These are phyloP conservation scores for Haematococcus sp. DNA, from an alignment of 139 green algal species.

Conservation along the genomic window DNA sequence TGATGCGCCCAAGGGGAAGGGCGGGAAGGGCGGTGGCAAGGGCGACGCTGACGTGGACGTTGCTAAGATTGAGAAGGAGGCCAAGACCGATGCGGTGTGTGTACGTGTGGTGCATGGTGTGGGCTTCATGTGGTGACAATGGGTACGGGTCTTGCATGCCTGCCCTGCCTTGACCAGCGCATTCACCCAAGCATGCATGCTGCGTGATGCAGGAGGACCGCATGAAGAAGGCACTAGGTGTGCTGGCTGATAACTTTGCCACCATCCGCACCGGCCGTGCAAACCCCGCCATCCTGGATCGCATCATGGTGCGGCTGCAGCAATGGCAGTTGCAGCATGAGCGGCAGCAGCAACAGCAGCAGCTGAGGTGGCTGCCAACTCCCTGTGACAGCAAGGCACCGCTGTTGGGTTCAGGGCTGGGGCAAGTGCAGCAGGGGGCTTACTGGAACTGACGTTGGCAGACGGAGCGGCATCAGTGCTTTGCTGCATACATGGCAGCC, in stretches of 20 bases:
- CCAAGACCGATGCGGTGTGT: conserved; percentile 40
- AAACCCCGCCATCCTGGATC: conserved; percentile 87
- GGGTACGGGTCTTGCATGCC: too few species aligned
- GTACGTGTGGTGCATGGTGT: background rate
- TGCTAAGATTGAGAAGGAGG: conserved; percentile 33
- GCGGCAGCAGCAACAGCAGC: too few species aligned
- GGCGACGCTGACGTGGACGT: conserved; percentile 21
- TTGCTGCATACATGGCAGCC: too few species aligned
- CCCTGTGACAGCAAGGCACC: background rate
- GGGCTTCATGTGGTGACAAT: background rate
- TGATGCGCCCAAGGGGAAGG: conserved; percentile 18
- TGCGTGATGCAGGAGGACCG: conserved; percentile 50
- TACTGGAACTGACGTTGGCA: too few species aligned
- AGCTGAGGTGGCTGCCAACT: background rate
- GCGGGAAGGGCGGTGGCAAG: conserved; percentile 15
- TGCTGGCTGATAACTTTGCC: conserved; percentile 69
- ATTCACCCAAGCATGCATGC: background rate
- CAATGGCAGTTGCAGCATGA: too few species aligned
- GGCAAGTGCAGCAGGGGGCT: too few species aligned
- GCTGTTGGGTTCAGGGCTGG: too few species aligned
- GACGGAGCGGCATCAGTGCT: too few species aligned
- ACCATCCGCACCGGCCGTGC: conserved; percentile 91
- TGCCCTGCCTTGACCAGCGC: background rate
- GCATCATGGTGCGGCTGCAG: conserved; percentile 60
- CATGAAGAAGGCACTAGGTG: conserved; percentile 81